phyloP scores from a whole-genome alignment of 1,284 basidiomycete species.

The Boletus mariae region DNA sequence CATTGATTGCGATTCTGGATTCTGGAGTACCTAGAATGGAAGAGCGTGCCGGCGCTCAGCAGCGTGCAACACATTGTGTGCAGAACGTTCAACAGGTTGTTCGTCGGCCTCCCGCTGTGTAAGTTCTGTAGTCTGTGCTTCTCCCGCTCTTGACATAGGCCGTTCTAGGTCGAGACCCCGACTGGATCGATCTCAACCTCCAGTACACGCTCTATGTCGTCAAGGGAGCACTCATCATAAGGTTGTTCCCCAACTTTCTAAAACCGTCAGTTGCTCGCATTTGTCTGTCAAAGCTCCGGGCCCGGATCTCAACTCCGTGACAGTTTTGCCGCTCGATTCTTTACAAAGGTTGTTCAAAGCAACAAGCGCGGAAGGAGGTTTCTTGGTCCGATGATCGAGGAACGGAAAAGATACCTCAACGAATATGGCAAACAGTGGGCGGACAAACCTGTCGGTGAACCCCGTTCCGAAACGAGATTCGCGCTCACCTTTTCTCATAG shows the following conservation, averaged over 20 bases:
- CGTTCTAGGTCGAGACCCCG: constrained; percentile 22
- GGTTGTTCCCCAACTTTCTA: constrained; percentile 37
- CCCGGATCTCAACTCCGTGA: background rate
- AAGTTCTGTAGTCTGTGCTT: background rate
- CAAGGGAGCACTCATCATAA: constrained; percentile 26
- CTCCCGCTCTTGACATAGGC: background rate
- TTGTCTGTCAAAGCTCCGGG: background rate
- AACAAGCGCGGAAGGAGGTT: constrained; percentile 19
- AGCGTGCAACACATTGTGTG: constrained; percentile 28
- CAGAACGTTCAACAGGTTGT: constrained; percentile 36
- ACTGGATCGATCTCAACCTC: constrained; percentile 37
- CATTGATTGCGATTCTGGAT: background rate
- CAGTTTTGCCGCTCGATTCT: constrained; percentile 3
- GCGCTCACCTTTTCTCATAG: background rate
- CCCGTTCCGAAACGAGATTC: too few species aligned
- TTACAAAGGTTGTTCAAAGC: background rate
- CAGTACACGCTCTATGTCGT: constrained; percentile 34
- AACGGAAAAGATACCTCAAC: constrained; percentile 31
- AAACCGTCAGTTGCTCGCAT: constrained; percentile 33
- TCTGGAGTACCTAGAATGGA: too few species aligned
- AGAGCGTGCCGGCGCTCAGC: too few species aligned
- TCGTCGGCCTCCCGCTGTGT: constrained; percentile 37
- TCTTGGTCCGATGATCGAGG: constrained; percentile 36
- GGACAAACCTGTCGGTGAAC: constrained; percentile 35
- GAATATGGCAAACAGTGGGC: constrained; percentile 37